Conservation (phyloP, 2,329 filamentous ascomycete genomes). For the Pyrenochaeta sp. region DNA sequence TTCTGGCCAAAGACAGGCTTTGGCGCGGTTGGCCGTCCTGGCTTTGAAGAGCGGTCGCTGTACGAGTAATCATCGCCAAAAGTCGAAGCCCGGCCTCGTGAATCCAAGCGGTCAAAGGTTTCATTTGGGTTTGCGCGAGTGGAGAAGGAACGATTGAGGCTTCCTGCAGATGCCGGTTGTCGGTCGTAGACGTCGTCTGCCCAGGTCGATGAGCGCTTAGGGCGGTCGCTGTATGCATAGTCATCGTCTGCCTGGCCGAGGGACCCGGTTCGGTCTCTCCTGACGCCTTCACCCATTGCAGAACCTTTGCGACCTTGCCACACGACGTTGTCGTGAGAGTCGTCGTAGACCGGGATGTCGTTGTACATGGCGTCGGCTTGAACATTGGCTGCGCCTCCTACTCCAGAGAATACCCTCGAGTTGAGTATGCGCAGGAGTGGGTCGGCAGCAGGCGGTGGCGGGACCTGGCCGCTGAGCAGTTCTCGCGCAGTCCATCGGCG, state of each 20-base stretch:
- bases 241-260: slow-evolving; percentile 48
- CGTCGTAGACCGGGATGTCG: slow-evolving; percentile 88
- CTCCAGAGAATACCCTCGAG: slow-evolving; percentile 82
- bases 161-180: slow-evolving; percentile 43
- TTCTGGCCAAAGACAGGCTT: slow-evolving; percentile 80
- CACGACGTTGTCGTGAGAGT: slow-evolving; percentile 80
- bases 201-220: slow-evolving; percentile 74
- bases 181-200: slow-evolving; percentile 78
- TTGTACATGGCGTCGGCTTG: slow-evolving; percentile 70
- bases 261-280: slow-evolving; percentile 59
- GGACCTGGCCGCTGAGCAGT: slow-evolving; percentile 79
- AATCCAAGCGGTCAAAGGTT: slow-evolving; percentile 59
- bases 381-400: slow-evolving; percentile 49
- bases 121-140: slow-evolving; percentile 58
- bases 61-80: slow-evolving; percentile 62
- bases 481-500: slow-evolving; percentile 81
- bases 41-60: slow-evolving; percentile 65
- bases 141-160: slow-evolving; percentile 60
- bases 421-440: slow-evolving; percentile 87
- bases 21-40: slow-evolving; percentile 82
- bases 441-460: slow-evolving; percentile 81
- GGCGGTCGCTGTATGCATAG: slow-evolving; percentile 64
- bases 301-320: slow-evolving; percentile 80
- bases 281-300: slow-evolving; percentile 73
- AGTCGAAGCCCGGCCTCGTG: slow-evolving; percentile 49